Percentiles rank a stretch among this genome's conserved stretches.
phyloP scores from a whole-genome alignment of 2,329 filamentous ascomycete genomes.

The Amauroascus verrucosus region DNA sequence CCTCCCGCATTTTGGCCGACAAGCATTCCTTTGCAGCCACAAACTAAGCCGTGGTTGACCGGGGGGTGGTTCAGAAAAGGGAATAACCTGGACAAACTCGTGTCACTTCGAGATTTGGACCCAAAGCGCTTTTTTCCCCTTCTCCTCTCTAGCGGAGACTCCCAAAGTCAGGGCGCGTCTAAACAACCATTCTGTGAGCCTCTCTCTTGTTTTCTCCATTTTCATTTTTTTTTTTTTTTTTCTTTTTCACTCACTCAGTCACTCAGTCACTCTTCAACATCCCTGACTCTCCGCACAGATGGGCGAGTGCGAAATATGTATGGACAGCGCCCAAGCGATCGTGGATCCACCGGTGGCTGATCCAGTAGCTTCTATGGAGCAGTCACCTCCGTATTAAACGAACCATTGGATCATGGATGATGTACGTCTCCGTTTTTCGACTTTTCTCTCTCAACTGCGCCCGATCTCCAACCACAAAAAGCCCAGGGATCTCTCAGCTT shows the following conservation, averaged over 20 bases:
- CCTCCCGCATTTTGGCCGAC: not conserved
- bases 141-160: no score
- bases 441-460: not conserved
- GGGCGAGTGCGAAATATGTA: not conserved
- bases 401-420: constrained; percentile 3
- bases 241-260: no score
- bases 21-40: constrained; percentile 4
- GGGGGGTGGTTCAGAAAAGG: not conserved
- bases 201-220: no score
- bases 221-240: no score
- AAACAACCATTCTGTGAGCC: no score
- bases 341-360: constrained; percentile 11
- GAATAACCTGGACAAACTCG: constrained; percentile 5
- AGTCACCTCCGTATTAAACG: not conserved
- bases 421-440: not conserved
- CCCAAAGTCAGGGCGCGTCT: no score
- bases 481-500: no score
- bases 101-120: not conserved
- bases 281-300: not conserved
- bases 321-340: constrained; percentile 7
- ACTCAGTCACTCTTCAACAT: no score
- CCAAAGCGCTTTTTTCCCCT: not conserved
- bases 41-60: not conserved
- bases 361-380: constrained; percentile 2
- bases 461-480: not conserved